Evolutionary conservation across 306 rosid genomes (phyloP), one percentile per base, ranked within the genome.

Genomic region (Cicer arietinum): DNA sequence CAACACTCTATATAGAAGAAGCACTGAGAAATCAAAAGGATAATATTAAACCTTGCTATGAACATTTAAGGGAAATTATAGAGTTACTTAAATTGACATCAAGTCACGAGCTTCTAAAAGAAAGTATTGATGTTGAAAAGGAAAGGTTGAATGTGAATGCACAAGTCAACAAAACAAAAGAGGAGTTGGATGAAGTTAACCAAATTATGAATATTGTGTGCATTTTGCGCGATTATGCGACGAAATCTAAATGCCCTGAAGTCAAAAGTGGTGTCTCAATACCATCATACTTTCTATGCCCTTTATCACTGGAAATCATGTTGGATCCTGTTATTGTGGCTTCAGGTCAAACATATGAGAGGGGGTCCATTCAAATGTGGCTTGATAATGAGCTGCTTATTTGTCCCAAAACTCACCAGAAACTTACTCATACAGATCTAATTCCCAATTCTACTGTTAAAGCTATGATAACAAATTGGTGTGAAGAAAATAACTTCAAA

Each of bases 381-480:
- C 89, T 94, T 63, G 95, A 90, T 82, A 79, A 84, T 60, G 97
- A 96, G 35, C 78, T 94, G 58, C 84, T 75, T 73, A 82, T 86
- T 77, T 94, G 98, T 86, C 98, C 98, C 39, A 94, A 86, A 80
- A 91, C 96, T 73, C 95, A 67, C 69, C 92, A 85, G 68, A 71
- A 53, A 69, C 91, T 94, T 80, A 48, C 84, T 8, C 98, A 94
- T 79, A 80, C 90, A 71, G 90, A 86, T 79, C 86, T 94, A 66
- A 87, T 86, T 84, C 78, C 97, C 69, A 94, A 94, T 81, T 90
- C 90, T 82, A 91, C 96, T 8, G 94, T 91, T 78, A 94, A 89
- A 83, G 95, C 93, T 72, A 91, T 94, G 98, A 83, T 94, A 85
- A 89, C 81, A 73, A 90, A 52, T 80, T 94, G 98, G 98, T 91